Base-by-base conservation (phyloP, 2,329 filamentous ascomycete genomes). In the Cladosporium sp. region DNA sequence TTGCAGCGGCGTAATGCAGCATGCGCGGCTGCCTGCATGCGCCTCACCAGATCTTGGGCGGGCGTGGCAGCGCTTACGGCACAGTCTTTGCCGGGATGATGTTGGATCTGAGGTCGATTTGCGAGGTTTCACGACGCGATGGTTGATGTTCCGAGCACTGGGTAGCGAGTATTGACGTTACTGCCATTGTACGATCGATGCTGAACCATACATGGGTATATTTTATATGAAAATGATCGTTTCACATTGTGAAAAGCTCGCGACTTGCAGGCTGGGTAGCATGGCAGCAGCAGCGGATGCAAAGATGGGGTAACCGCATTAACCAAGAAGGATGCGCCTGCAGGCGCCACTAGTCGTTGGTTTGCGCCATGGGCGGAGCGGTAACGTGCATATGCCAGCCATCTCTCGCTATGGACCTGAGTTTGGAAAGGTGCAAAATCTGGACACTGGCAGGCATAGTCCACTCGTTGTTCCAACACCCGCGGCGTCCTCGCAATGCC, bases 271-370 rank as follows among this genome's bases (percentile, higher is more conserved):
- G 32, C 32, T 50, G 47, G 47, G 28, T 35, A 35, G 45, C 45
- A 8, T 34, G 25, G 9, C 8, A 28, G 17, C 24, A 20, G 47
- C 34, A 50, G 47, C 47, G 15, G 17, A 24, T 36, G 17, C 28
- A 13, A 32, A 20, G 37, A 24, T 37, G 20, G 28, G 19, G 28
- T 34, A 50, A 32, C 47, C 47, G 47, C 47, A 17, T 50, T 32
- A 37, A 47, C 32, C 52, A 36, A 19, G 19, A 35, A 55, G 52
- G 52, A 47, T 55, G 52, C 52, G 28, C 34, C 40, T 55, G 52
- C 52, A 55, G 52, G 52, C 52, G 52, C 52, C 52, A 55, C 52
- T 55, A 55, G 32, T 2, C 45, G 52, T 47, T 55, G 40, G 52
- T 45, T 36, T 35, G 22, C 40, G 52, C 40, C 52, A 34, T 40